These are phyloP conservation scores for Rhizopus arrhizus DNA, from an alignment of 371 early-diverging fungal genomes.

Conservation along the genomic window DNA sequence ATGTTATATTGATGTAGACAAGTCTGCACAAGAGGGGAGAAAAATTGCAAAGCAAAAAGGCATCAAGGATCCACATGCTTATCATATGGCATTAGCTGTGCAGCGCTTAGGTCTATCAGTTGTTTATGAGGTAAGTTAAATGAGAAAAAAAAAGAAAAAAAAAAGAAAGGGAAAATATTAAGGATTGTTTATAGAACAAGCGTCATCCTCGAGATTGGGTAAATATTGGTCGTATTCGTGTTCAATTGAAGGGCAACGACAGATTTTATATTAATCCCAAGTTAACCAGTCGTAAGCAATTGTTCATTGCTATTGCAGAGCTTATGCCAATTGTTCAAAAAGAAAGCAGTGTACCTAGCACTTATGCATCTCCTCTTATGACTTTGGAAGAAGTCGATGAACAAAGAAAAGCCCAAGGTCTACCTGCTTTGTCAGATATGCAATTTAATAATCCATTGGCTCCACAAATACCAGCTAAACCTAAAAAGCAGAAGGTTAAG, in stretches of 20 bases:
- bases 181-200: constrained; percentile 34
- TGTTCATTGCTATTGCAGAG: constrained; percentile 41
- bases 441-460: constrained; percentile 21
- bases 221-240: constrained; percentile 61
- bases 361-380: constrained; percentile 42
- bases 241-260: constrained; percentile 45
- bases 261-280: constrained; percentile 36
- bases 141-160: not conserved
- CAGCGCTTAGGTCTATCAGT: constrained; percentile 58
- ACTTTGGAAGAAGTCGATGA: constrained; percentile 47
- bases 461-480: constrained; percentile 34
- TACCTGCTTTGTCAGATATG: constrained; percentile 52
- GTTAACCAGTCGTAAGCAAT: constrained; percentile 37
- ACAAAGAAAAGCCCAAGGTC: constrained; percentile 51
- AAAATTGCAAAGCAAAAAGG: constrained; percentile 52
- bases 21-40: constrained; percentile 54
- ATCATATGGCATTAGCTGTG: constrained; percentile 68
- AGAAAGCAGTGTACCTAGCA: constrained; percentile 35
- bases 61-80: constrained; percentile 61
- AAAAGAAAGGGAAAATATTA: not conserved
- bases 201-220: constrained; percentile 65
- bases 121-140: constrained; percentile 55
- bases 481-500: constrained; percentile 48
- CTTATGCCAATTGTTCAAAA: constrained; percentile 43
- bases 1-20: constrained; percentile 64